Evolutionary conservation across 371 early-diverging fungal genomes (phyloP), one percentile per base, ranked within the genome.

Genomic region (Syncephalastrum contaminatum): DNA sequence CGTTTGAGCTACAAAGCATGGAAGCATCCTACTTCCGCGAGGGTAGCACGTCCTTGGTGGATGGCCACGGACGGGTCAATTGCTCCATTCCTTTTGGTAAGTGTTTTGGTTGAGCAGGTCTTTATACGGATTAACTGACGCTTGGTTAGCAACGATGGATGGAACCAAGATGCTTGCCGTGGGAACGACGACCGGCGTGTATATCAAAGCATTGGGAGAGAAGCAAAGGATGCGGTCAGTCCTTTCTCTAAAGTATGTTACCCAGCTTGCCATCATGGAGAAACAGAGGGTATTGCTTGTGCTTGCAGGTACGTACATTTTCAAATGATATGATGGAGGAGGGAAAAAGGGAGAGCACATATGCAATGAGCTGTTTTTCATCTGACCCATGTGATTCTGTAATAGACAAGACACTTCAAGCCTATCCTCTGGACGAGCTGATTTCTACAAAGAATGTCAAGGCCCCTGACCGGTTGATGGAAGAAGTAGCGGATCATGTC

Each of bases 161-260:
- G 48, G 25, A 16, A 46, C 21, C 6, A 21, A 61, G 15, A 51
- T 50, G 53, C n/a, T 54, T 39, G 82, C 81, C 5, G 74, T 92
- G 22, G 94, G 91, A 22, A 89, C 92, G 1, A 90, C 90, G 43
- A 62, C 68, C 6, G 94, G 94, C 15, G 73, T 93, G 15, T 91
- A 79, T 62, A 75, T 66, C 25, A 62, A 62, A 42, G 20, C 49
- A n/a, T n/a, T 53, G 0, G 53, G 43, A 3, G 49, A 48, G 39
- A 49, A 50, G 14, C 48, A 30, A 30, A 30, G 43, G 24, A 22
- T 53, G n/a, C 53, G 59, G 42, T 43, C 47, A 8, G 49, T 58
- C 0, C 44, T 66, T 13, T 39, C 55, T 13, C 39, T 54, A 16
- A 48, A 56, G 27, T 36, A 58, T n/a, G 59, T 62, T 8, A 62